Conservation (phyloP, 805 yeast species). For the Starmerella vitae region DNA sequence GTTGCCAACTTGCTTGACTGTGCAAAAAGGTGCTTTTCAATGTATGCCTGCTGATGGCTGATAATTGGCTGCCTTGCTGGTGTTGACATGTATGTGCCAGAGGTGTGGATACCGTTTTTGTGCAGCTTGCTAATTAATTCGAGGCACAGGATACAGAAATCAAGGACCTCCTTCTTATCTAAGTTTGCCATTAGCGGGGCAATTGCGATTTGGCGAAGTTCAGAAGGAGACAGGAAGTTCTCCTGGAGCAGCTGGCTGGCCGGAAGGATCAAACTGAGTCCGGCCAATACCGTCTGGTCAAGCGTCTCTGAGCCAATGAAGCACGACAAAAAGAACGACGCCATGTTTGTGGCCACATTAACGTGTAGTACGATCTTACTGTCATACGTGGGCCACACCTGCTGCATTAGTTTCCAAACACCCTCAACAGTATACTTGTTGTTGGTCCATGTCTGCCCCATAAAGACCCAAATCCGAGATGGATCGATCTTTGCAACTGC, state of each 20-base stretch:
- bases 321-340: conserved; percentile 5
- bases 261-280: conserved; percentile 27
- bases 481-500: conserved; percentile 40
- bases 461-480: conserved; percentile 64
- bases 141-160: conserved; percentile 42
- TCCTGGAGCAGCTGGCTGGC: conserved; percentile 27
- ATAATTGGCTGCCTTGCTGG: neutral
- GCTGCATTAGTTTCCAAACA: conserved; percentile 1
- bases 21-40: conserved; percentile 49
- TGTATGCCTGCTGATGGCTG: conserved; percentile 33
- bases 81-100: neutral
- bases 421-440: conserved; percentile 5
- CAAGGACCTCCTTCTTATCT: conserved; percentile 35
- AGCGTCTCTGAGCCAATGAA: conserved; percentile 3
- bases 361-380: conserved; percentile 2
- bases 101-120: neutral
- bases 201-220: conserved; percentile 21
- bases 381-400: conserved; percentile 12
- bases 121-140: conserved; percentile 19
- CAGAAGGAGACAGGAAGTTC: conserved; percentile 18
- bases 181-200: conserved; percentile 42
- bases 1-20: conserved; percentile 44
- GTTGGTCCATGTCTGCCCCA: conserved; percentile 28
- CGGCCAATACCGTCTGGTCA: conserved; percentile 4
- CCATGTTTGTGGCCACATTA: conserved; percentile 3